A percentile compares a stretch with the other conserved stretches of the same genome.
These are phyloP conservation scores for Didymella pinodella DNA, from an alignment of 2,329 filamentous ascomycete genomes.

Conservation along the genomic window DNA sequence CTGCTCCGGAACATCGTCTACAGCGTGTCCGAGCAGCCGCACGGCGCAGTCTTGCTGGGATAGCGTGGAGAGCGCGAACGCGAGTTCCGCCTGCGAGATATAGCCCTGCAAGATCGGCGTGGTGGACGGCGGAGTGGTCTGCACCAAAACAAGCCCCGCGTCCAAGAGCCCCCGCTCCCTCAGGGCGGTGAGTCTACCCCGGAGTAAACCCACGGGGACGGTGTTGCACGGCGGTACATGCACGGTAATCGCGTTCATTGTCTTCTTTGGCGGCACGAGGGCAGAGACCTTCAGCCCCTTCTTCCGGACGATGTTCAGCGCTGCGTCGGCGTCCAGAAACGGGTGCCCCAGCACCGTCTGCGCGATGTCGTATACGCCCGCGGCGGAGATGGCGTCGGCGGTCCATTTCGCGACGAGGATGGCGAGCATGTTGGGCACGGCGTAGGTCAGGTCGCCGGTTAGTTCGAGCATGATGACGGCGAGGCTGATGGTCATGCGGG, in stretches of 20 bases:
- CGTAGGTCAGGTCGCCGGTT: conserved; percentile 66
- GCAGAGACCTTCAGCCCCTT: conserved; percentile 53
- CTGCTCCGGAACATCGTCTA: conserved; percentile 36
- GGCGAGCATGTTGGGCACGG: conserved; percentile 66
- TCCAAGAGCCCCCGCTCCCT: conserved; percentile 62
- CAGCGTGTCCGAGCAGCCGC: conserved; percentile 50
- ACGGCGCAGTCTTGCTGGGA: conserved; percentile 41
- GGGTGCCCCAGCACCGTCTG: conserved; percentile 66
- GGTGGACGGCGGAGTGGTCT: conserved; percentile 28
- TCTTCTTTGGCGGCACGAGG: conserved; percentile 61
- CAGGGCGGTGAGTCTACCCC: conserved; percentile 57
- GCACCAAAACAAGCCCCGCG: conserved; percentile 64
- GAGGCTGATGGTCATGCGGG: conserved; percentile 66
- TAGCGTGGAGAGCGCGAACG: conserved; percentile 53
- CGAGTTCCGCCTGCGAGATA: conserved; percentile 62
- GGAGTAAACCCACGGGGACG: conserved; percentile 40
- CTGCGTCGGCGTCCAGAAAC: conserved; percentile 63
- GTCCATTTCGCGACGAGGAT: conserved; percentile 68
- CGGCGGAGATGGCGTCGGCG: conserved; percentile 61
- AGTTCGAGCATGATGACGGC: conserved; percentile 69
- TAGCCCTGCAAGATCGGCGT: conserved; percentile 62
- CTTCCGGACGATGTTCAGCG: conserved; percentile 54
- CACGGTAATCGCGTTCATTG: conserved; percentile 65
- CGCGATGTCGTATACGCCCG: conserved; percentile 67
- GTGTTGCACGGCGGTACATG: conserved; percentile 55